Evolutionary conservation across 306 rosid species (phyloP), one percentile per base, ranked within the genome.

Genomic region (Ziziphus jujuba): DNA sequence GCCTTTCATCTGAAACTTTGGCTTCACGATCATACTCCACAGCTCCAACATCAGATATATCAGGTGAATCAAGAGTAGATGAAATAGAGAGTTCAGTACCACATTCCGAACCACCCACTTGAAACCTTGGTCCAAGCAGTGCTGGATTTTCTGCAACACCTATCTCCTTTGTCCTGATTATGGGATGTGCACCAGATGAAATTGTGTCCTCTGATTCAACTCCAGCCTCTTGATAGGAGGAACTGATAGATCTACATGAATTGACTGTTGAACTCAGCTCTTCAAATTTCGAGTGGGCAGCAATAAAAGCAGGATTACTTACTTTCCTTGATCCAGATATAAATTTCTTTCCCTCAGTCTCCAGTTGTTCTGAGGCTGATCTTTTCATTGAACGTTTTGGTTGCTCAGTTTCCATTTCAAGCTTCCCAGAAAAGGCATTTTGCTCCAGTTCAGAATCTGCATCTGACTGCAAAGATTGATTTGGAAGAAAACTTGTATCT

Each of bases 61-160:
- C 91, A 14, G 97, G 99, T 9, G 97, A 95, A 80, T 90, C 96
- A 51, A 95, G 91, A 17, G 96, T 88, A 25, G 99, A 95, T 61
- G 97, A 76, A 56, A 95, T 73, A 54, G 96, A 90, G 45, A 90
- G 89, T 59, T 90, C 97, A 1, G 92, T 86, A 65, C 90, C 87
- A 82, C 90, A 85, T 65, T 88, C 96, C 63, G 97, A 87, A 64
- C 85, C 96, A 71, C 85, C 87, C 51, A 85, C 53, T 48, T 78
- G 82, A 71, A 56, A 56, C 62, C 76, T 81, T 13, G 83, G 85
- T 82, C 66, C 82, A 82, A 50, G 73, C 47, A 49, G 58, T 67
- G 74, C 61, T 36, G 79, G 48, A 76, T 78, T 88, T 62, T 88
- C 96, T 52, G 66, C 69, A 13, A 52, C 21, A 33, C 67, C 35